A percentile compares a stretch with the other conserved stretches of the same genome.
Conservation (phyloP, 148 eudicot genomes). For the Heliosperma pusillum region DNA sequence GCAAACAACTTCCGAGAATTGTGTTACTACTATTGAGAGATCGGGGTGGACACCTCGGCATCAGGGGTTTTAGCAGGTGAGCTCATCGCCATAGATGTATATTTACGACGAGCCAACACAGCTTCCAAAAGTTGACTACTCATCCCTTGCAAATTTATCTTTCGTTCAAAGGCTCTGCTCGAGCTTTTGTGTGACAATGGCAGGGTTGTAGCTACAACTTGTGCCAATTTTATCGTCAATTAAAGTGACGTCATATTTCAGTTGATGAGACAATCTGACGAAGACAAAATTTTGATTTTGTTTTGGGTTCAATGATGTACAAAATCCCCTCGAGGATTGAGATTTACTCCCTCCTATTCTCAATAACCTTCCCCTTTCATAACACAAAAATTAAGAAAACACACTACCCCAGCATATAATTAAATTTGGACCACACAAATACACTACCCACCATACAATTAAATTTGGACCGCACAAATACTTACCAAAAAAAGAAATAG, state of each 20-base stretch:
- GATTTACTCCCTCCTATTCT: no score
- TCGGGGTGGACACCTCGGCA: conserved; percentile 39
- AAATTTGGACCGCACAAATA: no score
- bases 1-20: conserved; percentile 26
- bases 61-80: conserved; percentile 64
- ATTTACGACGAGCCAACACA: conserved; percentile 45
- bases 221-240: not conserved
- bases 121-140: conserved; percentile 6
- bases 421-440: no score
- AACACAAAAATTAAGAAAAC: no score
- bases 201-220: conserved; percentile 16
- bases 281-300: not conserved
- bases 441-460: no score
- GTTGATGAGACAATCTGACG: not conserved
- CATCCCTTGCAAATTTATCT: not conserved
- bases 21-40: conserved; percentile 23
- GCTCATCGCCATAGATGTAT: conserved; percentile 52
- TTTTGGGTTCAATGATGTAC: not conserved
- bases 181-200: conserved; percentile 11
- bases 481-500: no score
- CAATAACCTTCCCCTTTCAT: no score
- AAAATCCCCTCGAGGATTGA: conserved; percentile 10
- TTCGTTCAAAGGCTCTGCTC: conserved; percentile 13
- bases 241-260: not conserved
- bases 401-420: no score